Conservation (phyloP, 2,329 filamentous ascomycete genomes). For the Fonsecaea erecta region DNA sequence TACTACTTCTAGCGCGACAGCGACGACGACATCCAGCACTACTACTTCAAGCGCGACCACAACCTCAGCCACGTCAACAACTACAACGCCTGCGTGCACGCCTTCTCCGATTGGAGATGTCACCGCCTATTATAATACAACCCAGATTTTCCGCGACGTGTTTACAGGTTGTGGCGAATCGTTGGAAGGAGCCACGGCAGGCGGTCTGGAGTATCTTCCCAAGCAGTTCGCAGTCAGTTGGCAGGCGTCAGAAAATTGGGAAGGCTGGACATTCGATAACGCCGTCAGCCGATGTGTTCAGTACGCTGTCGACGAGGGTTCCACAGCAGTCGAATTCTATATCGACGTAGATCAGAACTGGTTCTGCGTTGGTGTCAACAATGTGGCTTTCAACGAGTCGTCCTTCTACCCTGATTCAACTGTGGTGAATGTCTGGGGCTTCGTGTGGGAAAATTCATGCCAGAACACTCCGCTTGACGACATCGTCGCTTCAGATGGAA, state of each 20-base stretch:
- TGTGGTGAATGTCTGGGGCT: slow-evolving; percentile 14
- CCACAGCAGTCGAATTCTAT: slow-evolving; percentile 11
- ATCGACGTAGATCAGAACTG: slow-evolving; percentile 16
- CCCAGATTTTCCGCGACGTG: slow-evolving; percentile 13
- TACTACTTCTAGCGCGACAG: not conserved
- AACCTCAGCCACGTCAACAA: slow-evolving; percentile 11
- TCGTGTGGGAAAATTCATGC: slow-evolving; percentile 16
- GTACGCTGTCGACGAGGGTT: slow-evolving; percentile 8
- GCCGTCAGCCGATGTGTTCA: slow-evolving; percentile 14
- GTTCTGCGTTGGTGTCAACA: slow-evolving; percentile 11
- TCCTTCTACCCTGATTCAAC: slow-evolving; percentile 10
- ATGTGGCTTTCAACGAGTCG: slow-evolving; percentile 2
- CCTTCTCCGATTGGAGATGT: slow-evolving; percentile 13
- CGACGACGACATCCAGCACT: not conserved
- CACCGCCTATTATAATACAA: slow-evolving; percentile 11
- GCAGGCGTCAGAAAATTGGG: slow-evolving; percentile 4
- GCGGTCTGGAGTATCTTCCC: slow-evolving; percentile 5
- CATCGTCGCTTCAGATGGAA: slow-evolving; percentile 8
- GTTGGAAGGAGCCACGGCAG: slow-evolving; percentile 6
- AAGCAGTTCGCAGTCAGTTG: slow-evolving; percentile 13
- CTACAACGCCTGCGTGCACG: slow-evolving; percentile 5
- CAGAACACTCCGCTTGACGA: slow-evolving; percentile 14
- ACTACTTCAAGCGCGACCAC: slow-evolving; percentile 6
- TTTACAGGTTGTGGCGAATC: slow-evolving; percentile 13
- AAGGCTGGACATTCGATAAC: slow-evolving; percentile 7